phyloP scores from a whole-genome alignment of 2,329 filamentous ascomycete species.

The Diaporthe ilicicola region DNA sequence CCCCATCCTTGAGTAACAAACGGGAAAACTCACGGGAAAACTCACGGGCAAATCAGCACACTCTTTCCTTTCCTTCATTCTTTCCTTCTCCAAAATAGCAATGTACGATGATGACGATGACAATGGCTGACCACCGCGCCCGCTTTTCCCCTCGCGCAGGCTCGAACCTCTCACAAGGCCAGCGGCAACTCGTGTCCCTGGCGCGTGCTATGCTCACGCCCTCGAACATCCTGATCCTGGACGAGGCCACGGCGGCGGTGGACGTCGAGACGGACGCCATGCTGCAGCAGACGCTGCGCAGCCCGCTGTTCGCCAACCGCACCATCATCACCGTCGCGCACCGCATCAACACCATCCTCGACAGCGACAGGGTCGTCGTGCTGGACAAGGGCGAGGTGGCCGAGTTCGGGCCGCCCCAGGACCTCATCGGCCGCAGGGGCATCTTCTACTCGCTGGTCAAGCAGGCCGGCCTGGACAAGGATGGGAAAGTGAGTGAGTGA shows the following conservation, averaged over 20 bases:
- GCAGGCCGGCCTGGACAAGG: conserved; percentile 79
- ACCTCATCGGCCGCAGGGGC: conserved; percentile 78
- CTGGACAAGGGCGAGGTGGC: conserved; percentile 89
- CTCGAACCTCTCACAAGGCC: conserved; percentile 93
- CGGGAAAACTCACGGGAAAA: background rate
- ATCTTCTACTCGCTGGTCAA: conserved; percentile 90
- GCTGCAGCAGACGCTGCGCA: conserved; percentile 70
- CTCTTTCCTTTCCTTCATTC: background rate
- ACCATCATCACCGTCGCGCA: conserved; percentile 99
- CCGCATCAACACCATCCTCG: conserved; percentile 95
- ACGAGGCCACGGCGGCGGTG: conserved; percentile 89
- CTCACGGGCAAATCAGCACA: conserved; percentile 31
- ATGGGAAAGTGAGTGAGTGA: conserved; percentile 43
- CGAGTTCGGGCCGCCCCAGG: conserved; percentile 89
- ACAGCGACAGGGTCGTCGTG: conserved; percentile 89
- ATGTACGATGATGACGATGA: background rate
- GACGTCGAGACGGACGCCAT: conserved; percentile 74
- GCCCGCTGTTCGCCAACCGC: conserved; percentile 80
- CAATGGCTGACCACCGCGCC: background rate
- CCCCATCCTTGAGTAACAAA: conserved; percentile 19
- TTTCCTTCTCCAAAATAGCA: no score
- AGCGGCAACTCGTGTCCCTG: conserved; percentile 91
- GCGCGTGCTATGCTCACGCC: conserved; percentile 94
- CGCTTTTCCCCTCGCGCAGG: conserved; percentile 61
- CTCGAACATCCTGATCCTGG: conserved; percentile 95